Percentiles rank a stretch among this genome's conserved stretches.
These are phyloP conservation scores for Prunella vulgaris DNA, from an alignment of 257 asterid genomes.

Conservation along the genomic window DNA sequence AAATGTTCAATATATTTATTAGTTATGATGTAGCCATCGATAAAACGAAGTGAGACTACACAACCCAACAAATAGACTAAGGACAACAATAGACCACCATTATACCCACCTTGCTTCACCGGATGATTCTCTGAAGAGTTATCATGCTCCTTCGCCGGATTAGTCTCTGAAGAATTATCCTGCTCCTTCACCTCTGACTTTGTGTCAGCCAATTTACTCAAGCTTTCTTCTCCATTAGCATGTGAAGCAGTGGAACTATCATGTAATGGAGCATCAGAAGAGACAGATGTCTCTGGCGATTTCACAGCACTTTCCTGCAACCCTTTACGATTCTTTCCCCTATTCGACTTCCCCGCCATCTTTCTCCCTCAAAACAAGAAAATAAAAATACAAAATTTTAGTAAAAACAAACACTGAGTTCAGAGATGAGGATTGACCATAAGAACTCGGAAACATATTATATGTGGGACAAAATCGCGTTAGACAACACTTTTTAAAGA, in stretches of 20 bases:
- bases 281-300: slow-evolving; percentile 28
- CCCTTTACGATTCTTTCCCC: slow-evolving; percentile 73
- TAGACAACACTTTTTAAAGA: not conserved
- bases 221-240: slow-evolving; percentile 46
- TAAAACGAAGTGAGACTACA: not conserved
- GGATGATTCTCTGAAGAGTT: slow-evolving; percentile 29
- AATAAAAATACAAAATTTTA: not conserved
- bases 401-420: not conserved
- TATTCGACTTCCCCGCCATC: slow-evolving; percentile 88
- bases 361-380: slow-evolving; percentile 28
- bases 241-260: slow-evolving; percentile 31
- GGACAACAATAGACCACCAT: not conserved
- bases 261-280: slow-evolving; percentile 43
- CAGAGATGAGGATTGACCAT: not conserved
- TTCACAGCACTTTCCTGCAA: slow-evolving; percentile 34
- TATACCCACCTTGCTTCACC: slow-evolving; percentile 48
- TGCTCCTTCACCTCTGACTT: slow-evolving; percentile 42
- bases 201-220: slow-evolving; percentile 26
- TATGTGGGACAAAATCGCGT: not conserved
- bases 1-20: not conserved
- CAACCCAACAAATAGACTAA: not conserved
- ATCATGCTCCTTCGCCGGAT: slow-evolving; percentile 28
- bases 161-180: slow-evolving; percentile 30
- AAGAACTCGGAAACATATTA: not conserved
- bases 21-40: not conserved